A percentile compares a stretch with the other conserved stretches of the same genome.
Evolutionary conservation across 306 rosid genomes (phyloP).

Genomic region (Geum urbanum): DNA sequence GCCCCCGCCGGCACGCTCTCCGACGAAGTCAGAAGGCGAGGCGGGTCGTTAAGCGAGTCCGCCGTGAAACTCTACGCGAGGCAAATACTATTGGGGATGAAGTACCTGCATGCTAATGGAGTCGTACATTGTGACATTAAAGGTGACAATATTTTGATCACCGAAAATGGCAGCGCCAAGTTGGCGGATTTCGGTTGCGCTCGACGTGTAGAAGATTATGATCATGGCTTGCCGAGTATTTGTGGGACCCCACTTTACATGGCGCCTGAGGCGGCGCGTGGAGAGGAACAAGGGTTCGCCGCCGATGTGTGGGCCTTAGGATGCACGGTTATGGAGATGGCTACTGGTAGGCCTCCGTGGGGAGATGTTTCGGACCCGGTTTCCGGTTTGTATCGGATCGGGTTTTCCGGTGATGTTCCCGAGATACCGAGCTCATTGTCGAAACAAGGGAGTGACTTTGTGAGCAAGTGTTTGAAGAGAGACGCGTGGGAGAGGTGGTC

Average conservation of each 20-base stretch:
- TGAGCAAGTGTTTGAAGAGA: slow-evolving; percentile 58
- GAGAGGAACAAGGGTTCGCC: slow-evolving; percentile 65
- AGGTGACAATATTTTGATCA: slow-evolving; percentile 56
- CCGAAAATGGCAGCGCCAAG: slow-evolving; percentile 53
- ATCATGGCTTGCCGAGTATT: slow-evolving; percentile 13
- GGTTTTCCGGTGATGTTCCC: slow-evolving; percentile 52
- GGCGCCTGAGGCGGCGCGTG: slow-evolving; percentile 98
- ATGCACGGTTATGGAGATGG: slow-evolving; percentile 76
- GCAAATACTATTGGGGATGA: slow-evolving; percentile 52
- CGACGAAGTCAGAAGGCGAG: slow-evolving; percentile 31
- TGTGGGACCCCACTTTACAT: slow-evolving; percentile 76
- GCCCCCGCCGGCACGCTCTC: slow-evolving; percentile 58
- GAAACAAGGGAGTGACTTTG: slow-evolving; percentile 63
- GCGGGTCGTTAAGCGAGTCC: slow-evolving; percentile 47
- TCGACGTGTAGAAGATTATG: slow-evolving; percentile 22
- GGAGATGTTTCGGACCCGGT: slow-evolving; percentile 45
- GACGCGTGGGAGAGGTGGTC: slow-evolving; percentile 68
- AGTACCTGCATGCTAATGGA: slow-evolving; percentile 57
- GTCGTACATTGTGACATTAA: slow-evolving; percentile 90
- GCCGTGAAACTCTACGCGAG: slow-evolving; percentile 38
- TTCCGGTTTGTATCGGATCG: slow-evolving; percentile 53
- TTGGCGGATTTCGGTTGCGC: slow-evolving; percentile 90
- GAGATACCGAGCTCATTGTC: slow-evolving; percentile 57
- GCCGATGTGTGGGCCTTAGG: slow-evolving; percentile 96
- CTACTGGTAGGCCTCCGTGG: slow-evolving; percentile 69